Evolutionary conservation across 768 basidiomycete species (phyloP).

Genomic region (Pleurotus platypus): DNA sequence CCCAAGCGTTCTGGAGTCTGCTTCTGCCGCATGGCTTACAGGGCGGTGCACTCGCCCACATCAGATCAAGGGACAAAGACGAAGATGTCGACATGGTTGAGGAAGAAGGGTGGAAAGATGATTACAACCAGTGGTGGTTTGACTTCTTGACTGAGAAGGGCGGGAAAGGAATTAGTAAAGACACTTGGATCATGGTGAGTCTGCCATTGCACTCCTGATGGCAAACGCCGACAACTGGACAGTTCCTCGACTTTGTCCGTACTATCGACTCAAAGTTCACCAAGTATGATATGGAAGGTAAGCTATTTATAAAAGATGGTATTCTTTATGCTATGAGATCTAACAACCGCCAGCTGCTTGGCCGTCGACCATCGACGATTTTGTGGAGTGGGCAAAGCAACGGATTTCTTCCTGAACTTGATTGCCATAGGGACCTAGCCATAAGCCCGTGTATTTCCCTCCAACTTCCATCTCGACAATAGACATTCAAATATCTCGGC

Average conservation of each 20-base stretch:
- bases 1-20: slow-evolving; percentile 75
- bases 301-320: slow-evolving; percentile 10
- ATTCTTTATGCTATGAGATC: neutral
- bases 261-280: slow-evolving; percentile 69
- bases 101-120: slow-evolving; percentile 56
- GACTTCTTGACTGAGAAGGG: slow-evolving; percentile 67
- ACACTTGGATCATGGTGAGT: slow-evolving; percentile 85
- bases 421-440: neutral
- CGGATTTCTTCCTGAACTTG: slow-evolving; percentile 2
- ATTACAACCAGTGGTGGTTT: slow-evolving; percentile 72
- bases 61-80: slow-evolving; percentile 28
- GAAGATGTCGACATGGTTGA: slow-evolving; percentile 47
- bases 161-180: slow-evolving; percentile 79
- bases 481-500: no score
- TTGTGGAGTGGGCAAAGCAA: slow-evolving; percentile 47
- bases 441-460: no score
- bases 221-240: neutral
- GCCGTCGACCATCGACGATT: slow-evolving; percentile 69
- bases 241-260: slow-evolving; percentile 81
- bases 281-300: slow-evolving; percentile 77
- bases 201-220: neutral
- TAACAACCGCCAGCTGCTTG: slow-evolving; percentile 48
- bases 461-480: no score
- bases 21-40: slow-evolving; percentile 69
- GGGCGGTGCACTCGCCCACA: slow-evolving; percentile 59